Percentiles rank a stretch among this genome's conserved stretches.
phyloP scores from a whole-genome alignment of 78 protist species.

The Anaeramoeba flamelloides region DNA sequence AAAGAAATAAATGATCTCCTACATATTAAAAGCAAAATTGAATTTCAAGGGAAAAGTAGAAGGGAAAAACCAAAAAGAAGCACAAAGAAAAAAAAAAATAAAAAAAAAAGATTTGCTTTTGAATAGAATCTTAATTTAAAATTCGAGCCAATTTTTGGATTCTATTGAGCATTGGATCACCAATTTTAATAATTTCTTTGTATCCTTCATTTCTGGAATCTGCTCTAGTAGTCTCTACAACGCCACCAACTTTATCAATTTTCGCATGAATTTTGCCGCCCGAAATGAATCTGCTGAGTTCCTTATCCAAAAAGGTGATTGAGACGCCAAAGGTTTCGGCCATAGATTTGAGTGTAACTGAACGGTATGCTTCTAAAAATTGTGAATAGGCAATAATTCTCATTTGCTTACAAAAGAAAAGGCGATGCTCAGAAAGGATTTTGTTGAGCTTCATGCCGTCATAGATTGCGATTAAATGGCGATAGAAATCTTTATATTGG shows the following conservation, averaged over 20 bases:
- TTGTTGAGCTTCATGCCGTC: slow-evolving; percentile 33
- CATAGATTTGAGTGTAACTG: slow-evolving; percentile 66
- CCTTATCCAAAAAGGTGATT: slow-evolving; percentile 53
- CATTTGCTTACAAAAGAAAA: slow-evolving; percentile 66
- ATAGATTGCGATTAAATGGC: slow-evolving; percentile 28
- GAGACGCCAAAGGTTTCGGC: slow-evolving; percentile 67
- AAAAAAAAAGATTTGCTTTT: too few species aligned
- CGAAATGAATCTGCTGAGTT: slow-evolving; percentile 64
- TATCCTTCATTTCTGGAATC: slow-evolving; percentile 61
- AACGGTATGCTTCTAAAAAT: slow-evolving; percentile 67
- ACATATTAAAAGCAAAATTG: too few species aligned
- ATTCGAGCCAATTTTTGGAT: slow-evolving; percentile 78
- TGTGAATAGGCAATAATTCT: slow-evolving; percentile 69
- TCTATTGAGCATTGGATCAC: slow-evolving; percentile 77
- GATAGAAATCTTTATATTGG: slow-evolving; percentile 50
- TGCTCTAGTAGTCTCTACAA: slow-evolving; percentile 65
- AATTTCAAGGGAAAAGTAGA: too few species aligned
- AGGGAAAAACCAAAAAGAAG: too few species aligned
- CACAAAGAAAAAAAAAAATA: too few species aligned
- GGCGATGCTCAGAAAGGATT: slow-evolving; percentile 42
- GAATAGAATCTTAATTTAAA: too few species aligned
- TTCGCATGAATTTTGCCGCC: slow-evolving; percentile 59
- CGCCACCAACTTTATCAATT: slow-evolving; percentile 78
- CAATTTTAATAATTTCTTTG: slow-evolving; percentile 52
- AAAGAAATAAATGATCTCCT: too few species aligned